Conservation (phyloP, 352 stramenopile species). For the Aphanomyces euteiches region DNA sequence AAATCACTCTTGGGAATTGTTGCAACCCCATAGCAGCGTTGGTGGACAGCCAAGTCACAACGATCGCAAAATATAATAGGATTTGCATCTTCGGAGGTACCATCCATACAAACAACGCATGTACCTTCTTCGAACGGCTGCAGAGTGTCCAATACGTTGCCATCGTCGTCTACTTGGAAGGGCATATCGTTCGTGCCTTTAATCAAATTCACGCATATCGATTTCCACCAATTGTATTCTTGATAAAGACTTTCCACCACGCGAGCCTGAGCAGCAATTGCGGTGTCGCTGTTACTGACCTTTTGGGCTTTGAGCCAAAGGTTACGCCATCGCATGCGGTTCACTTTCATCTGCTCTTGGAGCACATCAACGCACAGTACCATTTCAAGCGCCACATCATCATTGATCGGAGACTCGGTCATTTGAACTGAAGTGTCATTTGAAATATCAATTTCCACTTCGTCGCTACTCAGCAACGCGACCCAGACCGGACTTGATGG, state of each 20-base stretch:
- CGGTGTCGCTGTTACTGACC: slow-evolving; percentile 33
- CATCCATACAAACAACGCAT: slow-evolving; percentile 88
- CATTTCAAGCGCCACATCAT: slow-evolving; percentile 72
- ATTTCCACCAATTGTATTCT: slow-evolving; percentile 75
- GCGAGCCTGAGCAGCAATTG: background rate
- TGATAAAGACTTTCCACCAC: slow-evolving; percentile 62
- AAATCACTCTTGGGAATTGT: slow-evolving; percentile 84
- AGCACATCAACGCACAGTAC: slow-evolving; percentile 75
- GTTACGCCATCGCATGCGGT: slow-evolving; percentile 53
- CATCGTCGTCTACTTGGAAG: slow-evolving; percentile 35
- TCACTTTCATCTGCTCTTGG: slow-evolving; percentile 67
- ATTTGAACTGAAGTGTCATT: slow-evolving; percentile 24
- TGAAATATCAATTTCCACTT: slow-evolving; percentile 18
- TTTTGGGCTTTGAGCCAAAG: slow-evolving; percentile 47
- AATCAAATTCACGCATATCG: slow-evolving; percentile 61
- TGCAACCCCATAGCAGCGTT: slow-evolving; percentile 83
- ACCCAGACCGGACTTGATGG: slow-evolving; percentile 44
- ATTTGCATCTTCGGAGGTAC: slow-evolving; percentile 79
- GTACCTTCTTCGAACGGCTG: slow-evolving; percentile 78
- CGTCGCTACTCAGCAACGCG: slow-evolving; percentile 42
- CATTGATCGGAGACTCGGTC: slow-evolving; percentile 25
- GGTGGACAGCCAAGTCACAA: slow-evolving; percentile 86
- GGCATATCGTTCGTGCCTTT: slow-evolving; percentile 52
- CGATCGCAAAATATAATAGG: slow-evolving; percentile 88
- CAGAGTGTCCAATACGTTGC: background rate